phyloP scores from a whole-genome alignment of 768 basidiomycete genomes.

The Cystobasidium ongulense region DNA sequence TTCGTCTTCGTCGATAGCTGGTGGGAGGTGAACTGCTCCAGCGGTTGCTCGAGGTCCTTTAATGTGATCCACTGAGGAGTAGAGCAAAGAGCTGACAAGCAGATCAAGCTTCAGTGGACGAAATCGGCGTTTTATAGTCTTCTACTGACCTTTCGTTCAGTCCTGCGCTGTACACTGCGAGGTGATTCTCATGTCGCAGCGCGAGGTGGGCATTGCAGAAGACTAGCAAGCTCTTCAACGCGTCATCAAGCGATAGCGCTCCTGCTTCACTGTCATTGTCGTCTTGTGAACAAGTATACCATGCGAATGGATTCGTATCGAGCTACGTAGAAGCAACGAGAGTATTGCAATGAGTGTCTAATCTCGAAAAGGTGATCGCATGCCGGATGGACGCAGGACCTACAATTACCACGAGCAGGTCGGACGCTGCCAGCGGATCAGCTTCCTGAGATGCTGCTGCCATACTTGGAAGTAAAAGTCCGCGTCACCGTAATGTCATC shows the following conservation, averaged over 20 bases:
- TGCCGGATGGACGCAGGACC: background rate
- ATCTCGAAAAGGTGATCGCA: background rate
- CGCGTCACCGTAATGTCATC: background rate
- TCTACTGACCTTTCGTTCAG: slow-evolving; percentile 64
- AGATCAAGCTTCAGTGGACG: background rate
- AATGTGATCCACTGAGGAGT: slow-evolving; percentile 56
- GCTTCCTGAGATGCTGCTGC: background rate
- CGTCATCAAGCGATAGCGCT: slow-evolving; percentile 59
- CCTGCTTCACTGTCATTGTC: slow-evolving; percentile 30
- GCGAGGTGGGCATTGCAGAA: slow-evolving; percentile 92
- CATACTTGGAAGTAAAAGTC: background rate
- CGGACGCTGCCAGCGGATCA: background rate
- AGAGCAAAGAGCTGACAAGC: slow-evolving; percentile 62
- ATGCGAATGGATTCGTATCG: slow-evolving; percentile 41
- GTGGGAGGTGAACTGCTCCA: slow-evolving; percentile 25
- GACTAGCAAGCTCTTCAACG: slow-evolving; percentile 75
- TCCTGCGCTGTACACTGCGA: slow-evolving; percentile 84
- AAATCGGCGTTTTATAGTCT: background rate
- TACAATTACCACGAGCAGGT: slow-evolving; percentile 28
- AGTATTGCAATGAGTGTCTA: background rate
- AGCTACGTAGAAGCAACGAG: slow-evolving; percentile 30
- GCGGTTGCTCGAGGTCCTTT: slow-evolving; percentile 43
- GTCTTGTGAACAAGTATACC: slow-evolving; percentile 23
- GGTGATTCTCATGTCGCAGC: slow-evolving; percentile 76
- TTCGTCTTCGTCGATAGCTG: slow-evolving; percentile 32